Percentiles rank a stretch among this genome's conserved stretches.
Evolutionary conservation across 441 rosid species (phyloP).

Genomic region (Rhodomyrtus psidioides): DNA sequence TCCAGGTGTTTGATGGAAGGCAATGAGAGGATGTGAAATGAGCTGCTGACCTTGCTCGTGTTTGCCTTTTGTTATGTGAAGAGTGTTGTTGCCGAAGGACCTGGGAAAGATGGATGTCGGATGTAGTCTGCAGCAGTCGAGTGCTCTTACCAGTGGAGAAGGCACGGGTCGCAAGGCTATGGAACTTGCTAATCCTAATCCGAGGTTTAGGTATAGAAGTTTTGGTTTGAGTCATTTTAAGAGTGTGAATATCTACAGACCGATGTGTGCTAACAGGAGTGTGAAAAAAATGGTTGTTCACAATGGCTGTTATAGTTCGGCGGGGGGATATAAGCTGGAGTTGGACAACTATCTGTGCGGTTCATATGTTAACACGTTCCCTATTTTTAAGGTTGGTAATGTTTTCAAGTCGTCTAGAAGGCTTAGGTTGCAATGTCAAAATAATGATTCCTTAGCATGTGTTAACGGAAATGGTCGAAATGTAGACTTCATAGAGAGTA

Average conservation of each 20-base stretch:
- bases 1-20: constrained; percentile 45
- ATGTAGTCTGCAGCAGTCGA: constrained; percentile 32
- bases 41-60: neutral
- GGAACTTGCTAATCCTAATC: constrained; percentile 15
- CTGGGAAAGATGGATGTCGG: constrained; percentile 47
- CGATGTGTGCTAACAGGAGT: constrained; percentile 11
- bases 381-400: constrained; percentile 18
- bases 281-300: constrained; percentile 14
- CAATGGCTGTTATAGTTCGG: constrained; percentile 20
- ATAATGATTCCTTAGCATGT: constrained; percentile 56
- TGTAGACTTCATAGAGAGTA: constrained; percentile 31
- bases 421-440: constrained; percentile 37
- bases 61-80: neutral
- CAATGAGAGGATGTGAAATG: constrained; percentile 16
- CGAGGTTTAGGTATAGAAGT: constrained; percentile 28
- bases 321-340: constrained; percentile 20
- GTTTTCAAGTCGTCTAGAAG: constrained; percentile 21
- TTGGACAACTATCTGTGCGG: constrained; percentile 15
- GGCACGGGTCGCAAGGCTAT: constrained; percentile 18
- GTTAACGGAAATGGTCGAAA: constrained; percentile 45
- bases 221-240: constrained; percentile 22
- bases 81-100: neutral
- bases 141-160: constrained; percentile 25
- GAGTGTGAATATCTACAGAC: constrained; percentile 20
- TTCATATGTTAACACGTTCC: constrained; percentile 10